A percentile compares a stretch with the other conserved stretches of the same genome.
phyloP scores from a whole-genome alignment of 208 protist species.

The Zelonia costaricensis region DNA sequence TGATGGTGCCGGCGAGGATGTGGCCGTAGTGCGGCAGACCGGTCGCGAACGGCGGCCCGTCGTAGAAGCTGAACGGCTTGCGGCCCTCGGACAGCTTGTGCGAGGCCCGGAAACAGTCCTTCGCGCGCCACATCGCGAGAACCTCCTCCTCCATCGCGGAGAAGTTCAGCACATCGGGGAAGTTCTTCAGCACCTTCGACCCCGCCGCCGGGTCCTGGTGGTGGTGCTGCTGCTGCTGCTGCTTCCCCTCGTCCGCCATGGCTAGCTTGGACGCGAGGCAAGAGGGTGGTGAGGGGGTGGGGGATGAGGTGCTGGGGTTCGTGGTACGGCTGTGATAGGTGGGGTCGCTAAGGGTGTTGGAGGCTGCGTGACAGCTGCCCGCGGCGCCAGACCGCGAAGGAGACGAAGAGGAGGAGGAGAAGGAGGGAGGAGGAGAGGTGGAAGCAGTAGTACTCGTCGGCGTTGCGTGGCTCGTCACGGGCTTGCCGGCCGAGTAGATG shows the following conservation, averaged over 20 bases:
- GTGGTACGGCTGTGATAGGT: not conserved
- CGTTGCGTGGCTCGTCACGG: not conserved
- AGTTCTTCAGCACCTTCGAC: slow-evolving; percentile 46
- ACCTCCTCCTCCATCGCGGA: slow-evolving; percentile 94
- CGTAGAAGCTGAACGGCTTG: slow-evolving; percentile 96
- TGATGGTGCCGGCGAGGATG: slow-evolving; percentile 99
- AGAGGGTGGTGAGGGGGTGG: not conserved
- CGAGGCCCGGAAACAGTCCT: slow-evolving; percentile 96
- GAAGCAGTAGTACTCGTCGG: slow-evolving; percentile 6
- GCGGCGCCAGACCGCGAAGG: too few relatives aligned
- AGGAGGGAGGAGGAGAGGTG: slow-evolving; percentile 25
- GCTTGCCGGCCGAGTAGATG: slow-evolving; percentile 33
- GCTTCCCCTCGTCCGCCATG: slow-evolving; percentile 13
- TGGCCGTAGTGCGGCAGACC: slow-evolving; percentile 99
- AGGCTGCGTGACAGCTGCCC: slow-evolving; percentile 1
- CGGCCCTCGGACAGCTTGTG: slow-evolving; percentile 93
- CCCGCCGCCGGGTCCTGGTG: slow-evolving; percentile 10
- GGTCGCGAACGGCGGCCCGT: slow-evolving; percentile 99
- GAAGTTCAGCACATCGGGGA: slow-evolving; percentile 90
- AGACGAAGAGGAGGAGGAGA: slow-evolving; percentile 14
- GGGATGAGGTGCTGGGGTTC: slow-evolving; percentile 11
- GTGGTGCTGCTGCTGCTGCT: slow-evolving; percentile 12
- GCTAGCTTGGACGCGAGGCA: too few relatives aligned
- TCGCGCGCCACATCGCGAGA: slow-evolving; percentile 95
- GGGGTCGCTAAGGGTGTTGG: not conserved